Conservation (phyloP, 139 green algal species). For the Chlamydomonas asymmetrica region DNA sequence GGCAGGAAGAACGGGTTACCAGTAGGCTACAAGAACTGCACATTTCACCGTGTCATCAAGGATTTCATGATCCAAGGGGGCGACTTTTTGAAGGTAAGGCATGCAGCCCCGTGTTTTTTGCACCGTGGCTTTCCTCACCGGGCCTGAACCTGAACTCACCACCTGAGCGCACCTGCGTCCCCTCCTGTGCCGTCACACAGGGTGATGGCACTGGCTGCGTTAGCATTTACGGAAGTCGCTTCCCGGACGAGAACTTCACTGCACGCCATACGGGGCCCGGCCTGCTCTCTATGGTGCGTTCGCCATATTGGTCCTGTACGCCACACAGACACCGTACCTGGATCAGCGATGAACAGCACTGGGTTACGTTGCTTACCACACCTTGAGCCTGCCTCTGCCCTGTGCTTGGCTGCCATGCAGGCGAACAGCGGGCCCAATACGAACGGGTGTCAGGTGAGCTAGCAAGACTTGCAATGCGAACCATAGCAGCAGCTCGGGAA, state of each 20-base stretch:
- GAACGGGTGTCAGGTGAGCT: conserved; percentile 82
- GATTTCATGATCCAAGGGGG: conserved; percentile 96
- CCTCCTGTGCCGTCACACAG: conserved; percentile 29
- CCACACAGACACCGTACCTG: not conserved
- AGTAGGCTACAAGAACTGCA: conserved; percentile 80
- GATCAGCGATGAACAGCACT: conserved; percentile 7
- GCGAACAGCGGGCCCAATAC: conserved; percentile 83
- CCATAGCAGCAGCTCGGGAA: too few species aligned
- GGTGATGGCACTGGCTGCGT: conserved; percentile 91
- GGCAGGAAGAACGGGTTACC: conserved; percentile 79
- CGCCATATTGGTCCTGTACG: too few species aligned
- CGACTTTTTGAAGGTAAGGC: conserved; percentile 85
- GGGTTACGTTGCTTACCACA: too few species aligned
- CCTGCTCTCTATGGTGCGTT: conserved; percentile 81
- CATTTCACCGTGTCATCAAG: conserved; percentile 97
- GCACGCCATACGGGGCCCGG: conserved; percentile 94
- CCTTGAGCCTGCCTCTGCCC: too few species aligned
- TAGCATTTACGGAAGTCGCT: conserved; percentile 94
- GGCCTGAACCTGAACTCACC: not conserved
- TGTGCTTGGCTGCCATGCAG: too few species aligned
- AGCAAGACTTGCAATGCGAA: too few species aligned
- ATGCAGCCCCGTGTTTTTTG: not conserved
- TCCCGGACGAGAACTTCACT: conserved; percentile 95
- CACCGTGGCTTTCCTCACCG: not conserved
- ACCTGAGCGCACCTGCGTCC: not conserved